Evolutionary conservation across 371 early-diverging fungal genomes (phyloP).

Genomic region (Phascolomyces articulosus): DNA sequence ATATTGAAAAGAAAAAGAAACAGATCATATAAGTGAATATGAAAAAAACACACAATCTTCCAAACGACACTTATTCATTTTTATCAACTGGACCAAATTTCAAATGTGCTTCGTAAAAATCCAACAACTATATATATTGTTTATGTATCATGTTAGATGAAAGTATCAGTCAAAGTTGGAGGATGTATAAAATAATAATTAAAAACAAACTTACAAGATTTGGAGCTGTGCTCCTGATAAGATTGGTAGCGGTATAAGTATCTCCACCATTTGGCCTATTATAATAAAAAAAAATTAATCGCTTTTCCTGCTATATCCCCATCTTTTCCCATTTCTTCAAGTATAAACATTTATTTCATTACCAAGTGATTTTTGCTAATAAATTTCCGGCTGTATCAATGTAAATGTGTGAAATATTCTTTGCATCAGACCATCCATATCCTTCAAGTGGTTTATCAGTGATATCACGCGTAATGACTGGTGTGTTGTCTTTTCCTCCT

Average conservation of each 20-base stretch:
- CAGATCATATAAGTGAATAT: too few species aligned
- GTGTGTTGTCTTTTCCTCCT: not conserved
- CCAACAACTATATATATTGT: not conserved
- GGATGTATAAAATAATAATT: not conserved
- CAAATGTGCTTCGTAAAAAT: not conserved
- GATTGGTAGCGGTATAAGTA: not conserved
- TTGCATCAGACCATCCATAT: not conserved
- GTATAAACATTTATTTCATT: not conserved
- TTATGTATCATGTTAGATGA: not conserved
- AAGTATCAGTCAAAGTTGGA: not conserved
- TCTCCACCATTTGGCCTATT: not conserved
- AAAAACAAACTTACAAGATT: not conserved
- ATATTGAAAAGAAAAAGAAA: too few species aligned
- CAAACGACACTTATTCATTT: too few species aligned
- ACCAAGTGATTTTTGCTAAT: not conserved
- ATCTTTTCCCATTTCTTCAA: not conserved
- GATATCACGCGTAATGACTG: not conserved
- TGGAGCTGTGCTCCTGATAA: not conserved
- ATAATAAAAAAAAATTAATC: not conserved
- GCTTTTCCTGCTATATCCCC: not conserved
- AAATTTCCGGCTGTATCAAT: not conserved
- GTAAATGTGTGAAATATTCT: not conserved
- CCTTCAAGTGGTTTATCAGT: not conserved
- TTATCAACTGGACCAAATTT: not conserved
- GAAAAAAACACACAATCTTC: too few species aligned